phyloP scores from a whole-genome alignment of 1,284 basidiomycete genomes.

The Malassezia obtusa region DNA sequence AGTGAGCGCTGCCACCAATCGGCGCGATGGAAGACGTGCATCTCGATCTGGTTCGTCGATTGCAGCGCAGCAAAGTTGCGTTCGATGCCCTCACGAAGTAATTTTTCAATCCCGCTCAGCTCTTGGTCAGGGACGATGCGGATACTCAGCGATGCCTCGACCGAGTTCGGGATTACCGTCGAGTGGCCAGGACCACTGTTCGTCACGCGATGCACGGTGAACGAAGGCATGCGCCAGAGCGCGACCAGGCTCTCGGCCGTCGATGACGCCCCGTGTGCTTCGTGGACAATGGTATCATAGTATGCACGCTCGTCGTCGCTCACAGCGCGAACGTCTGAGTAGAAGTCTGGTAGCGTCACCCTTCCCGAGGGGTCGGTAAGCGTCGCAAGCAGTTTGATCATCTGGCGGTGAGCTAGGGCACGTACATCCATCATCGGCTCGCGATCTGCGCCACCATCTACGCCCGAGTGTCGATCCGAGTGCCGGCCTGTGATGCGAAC shows the following conservation, averaged over 20 bases:
- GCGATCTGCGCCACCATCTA: conserved; percentile 74
- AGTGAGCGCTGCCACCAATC: conserved; percentile 93
- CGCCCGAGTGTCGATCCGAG: conserved; percentile 76
- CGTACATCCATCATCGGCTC: conserved; percentile 91
- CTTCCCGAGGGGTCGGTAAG: conserved; percentile 55
- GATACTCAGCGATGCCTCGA: conserved; percentile 50
- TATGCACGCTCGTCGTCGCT: conserved; percentile 45
- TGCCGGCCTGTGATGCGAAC: conserved; percentile 56
- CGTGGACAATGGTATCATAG: conserved; percentile 23
- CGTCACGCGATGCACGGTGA: conserved; percentile 33
- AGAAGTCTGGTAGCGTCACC: conserved; percentile 73
- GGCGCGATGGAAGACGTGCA: conserved; percentile 66
- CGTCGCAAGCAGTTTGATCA: conserved; percentile 68
- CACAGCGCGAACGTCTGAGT: conserved; percentile 52
- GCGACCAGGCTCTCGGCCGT: conserved; percentile 30
- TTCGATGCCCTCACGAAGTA: conserved; percentile 58
- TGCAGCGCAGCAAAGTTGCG: conserved; percentile 58
- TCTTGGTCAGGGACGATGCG: conserved; percentile 90
- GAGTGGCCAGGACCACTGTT: conserved; percentile 30
- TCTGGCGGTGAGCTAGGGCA: conserved; percentile 45
- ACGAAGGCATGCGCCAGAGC: conserved; percentile 35
- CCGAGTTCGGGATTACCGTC: conserved; percentile 35
- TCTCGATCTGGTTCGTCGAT: conserved; percentile 3
- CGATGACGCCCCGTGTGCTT: background rate
- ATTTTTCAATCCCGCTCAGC: conserved; percentile 60